Evolutionary conservation across 331 rosid genomes (phyloP).

Genomic region (Saraca asoca): DNA sequence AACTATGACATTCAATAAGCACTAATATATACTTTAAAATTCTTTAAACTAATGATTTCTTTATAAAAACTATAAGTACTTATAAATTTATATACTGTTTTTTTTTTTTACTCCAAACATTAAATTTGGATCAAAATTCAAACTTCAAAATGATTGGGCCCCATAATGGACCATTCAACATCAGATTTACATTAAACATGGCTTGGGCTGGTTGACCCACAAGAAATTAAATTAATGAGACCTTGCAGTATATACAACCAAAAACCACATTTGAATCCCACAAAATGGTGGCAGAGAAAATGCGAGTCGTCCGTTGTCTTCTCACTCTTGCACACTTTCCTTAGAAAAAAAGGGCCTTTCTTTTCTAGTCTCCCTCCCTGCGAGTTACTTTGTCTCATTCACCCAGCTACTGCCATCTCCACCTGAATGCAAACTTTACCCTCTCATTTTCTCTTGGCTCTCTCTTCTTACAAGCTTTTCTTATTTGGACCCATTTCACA

Average conservation of each 20-base stretch:
- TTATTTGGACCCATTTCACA: constrained; percentile 28
- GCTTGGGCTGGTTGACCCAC: constrained; percentile 26
- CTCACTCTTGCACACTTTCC: constrained; percentile 22
- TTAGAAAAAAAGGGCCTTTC: constrained; percentile 26
- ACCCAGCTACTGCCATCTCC: constrained; percentile 39
- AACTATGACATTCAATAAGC: too few species aligned
- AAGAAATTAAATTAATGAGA: background rate
- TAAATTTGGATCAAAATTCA: too few species aligned
- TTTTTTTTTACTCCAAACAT: too few species aligned
- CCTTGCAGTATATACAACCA: constrained; percentile 1
- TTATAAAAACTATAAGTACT: too few species aligned
- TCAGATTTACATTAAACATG: background rate
- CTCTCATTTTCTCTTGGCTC: constrained; percentile 19
- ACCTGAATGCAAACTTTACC: constrained; percentile 34
- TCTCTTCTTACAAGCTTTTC: constrained; percentile 3
- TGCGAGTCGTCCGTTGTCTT: constrained; percentile 13
- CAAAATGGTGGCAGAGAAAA: constrained; percentile 36
- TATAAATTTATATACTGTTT: too few species aligned
- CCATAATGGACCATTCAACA: constrained; percentile 2
- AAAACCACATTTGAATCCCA: constrained; percentile 38
- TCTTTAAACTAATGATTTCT: too few species aligned
- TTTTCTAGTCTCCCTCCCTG: constrained; percentile 38
- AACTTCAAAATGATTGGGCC: background rate
- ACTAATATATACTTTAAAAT: too few species aligned
- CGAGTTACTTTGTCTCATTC: constrained; percentile 54